phyloP scores from a whole-genome alignment of 495 filamentous ascomycete genomes.

The Xylaria bambusicola region DNA sequence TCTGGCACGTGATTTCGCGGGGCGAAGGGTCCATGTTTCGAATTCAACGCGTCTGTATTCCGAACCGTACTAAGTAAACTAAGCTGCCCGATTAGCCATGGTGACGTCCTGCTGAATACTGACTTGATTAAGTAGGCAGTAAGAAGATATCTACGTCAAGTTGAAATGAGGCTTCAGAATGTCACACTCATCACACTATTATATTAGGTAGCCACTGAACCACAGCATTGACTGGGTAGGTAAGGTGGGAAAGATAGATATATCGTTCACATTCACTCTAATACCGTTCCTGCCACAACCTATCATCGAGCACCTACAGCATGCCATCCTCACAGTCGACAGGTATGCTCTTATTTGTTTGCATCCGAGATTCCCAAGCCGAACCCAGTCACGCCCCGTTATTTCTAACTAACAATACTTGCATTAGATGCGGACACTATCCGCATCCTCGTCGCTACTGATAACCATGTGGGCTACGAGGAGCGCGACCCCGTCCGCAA shows the following conservation, averaged over 20 bases:
- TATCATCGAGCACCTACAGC: not conserved
- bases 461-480: constrained; percentile 96
- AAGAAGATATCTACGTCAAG: not conserved
- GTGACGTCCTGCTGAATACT: not conserved
- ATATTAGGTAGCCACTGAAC: not conserved
- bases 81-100: not conserved
- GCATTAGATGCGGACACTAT: constrained; percentile 80
- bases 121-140: not conserved
- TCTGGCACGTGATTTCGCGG: constrained; percentile 24
- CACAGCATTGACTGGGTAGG: not conserved
- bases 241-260: not conserved
- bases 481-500: constrained; percentile 91
- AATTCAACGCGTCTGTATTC: constrained; percentile 10
- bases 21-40: not conserved
- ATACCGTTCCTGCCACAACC: not conserved
- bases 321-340: constrained; percentile 23
- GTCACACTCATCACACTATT: not conserved
- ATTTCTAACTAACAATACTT: not conserved
- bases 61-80: not conserved
- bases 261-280: not conserved
- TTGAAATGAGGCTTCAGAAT: constrained; percentile 6
- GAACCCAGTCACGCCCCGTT: not conserved
- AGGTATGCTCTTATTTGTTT: constrained; percentile 16
- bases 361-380: not conserved
- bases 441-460: constrained; percentile 89